A percentile compares a stretch with the other conserved stretches of the same genome.
Conservation (phyloP, 192 early-diverging fungal genomes). For the Dissophora ornata region DNA sequence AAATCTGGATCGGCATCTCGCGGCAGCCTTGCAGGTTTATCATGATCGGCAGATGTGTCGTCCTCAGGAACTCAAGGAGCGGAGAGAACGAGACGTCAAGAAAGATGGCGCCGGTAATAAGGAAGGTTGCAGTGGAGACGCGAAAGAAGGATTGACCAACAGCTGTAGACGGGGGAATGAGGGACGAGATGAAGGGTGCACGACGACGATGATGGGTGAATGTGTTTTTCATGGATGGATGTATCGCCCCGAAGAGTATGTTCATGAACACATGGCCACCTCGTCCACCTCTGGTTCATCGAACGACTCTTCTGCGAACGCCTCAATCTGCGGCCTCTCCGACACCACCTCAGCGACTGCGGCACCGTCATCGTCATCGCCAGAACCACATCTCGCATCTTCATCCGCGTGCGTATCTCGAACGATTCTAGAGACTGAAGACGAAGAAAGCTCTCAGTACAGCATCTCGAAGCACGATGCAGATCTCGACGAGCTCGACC, state of each 20-base stretch:
- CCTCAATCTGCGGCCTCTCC: conserved; percentile 5
- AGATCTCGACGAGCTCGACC: conserved; percentile 37
- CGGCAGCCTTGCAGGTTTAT: conserved; percentile 31
- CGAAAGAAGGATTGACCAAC: too few relatives aligned
- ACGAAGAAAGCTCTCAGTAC: conserved; percentile 5
- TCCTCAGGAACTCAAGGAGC: conserved; percentile 2
- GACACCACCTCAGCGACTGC: not conserved
- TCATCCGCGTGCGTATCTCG: too few relatives aligned
- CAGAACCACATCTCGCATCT: not conserved
- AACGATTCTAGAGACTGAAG: too few relatives aligned
- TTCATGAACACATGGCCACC: not conserved
- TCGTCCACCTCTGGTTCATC: too few relatives aligned
- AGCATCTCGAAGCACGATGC: conserved; percentile 34
- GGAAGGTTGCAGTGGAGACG: too few relatives aligned
- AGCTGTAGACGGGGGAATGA: conserved; percentile 14
- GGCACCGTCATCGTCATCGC: not conserved
- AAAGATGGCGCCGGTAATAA: not conserved
- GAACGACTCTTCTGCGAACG: not conserved
- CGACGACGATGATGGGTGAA: not conserved
- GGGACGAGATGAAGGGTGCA: not conserved
- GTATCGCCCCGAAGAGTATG: conserved; percentile 25
- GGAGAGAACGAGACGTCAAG: not conserved
- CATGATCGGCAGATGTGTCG: conserved; percentile 41
- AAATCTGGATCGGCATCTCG: conserved; percentile 28
- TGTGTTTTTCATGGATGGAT: conserved; percentile 39